phyloP scores from a whole-genome alignment of 202 grass and related monocot species.

The Schoenoplectus tabernaemontani region DNA sequence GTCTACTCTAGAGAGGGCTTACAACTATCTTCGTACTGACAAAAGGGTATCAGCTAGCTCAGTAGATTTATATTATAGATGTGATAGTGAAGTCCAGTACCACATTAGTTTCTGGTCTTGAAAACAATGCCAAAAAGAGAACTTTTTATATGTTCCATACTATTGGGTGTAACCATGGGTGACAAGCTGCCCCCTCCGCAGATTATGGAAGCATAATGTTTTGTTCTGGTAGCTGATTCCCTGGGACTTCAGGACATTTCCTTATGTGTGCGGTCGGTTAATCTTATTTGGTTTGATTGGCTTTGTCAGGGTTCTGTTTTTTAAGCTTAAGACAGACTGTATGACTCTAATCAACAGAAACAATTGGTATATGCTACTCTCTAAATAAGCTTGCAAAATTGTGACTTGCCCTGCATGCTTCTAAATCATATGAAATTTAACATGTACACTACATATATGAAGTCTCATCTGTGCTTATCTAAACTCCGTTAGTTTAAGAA shows the following conservation, averaged over 20 bases:
- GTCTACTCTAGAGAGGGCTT: slow-evolving; percentile 77
- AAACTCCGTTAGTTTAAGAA: too few relatives aligned
- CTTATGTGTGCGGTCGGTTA: neutral
- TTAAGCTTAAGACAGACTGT: neutral
- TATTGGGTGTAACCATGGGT: too few relatives aligned
- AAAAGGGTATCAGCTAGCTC: slow-evolving; percentile 53
- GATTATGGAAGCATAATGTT: too few relatives aligned
- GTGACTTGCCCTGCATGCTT: neutral
- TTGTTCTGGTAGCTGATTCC: neutral
- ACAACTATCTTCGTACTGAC: slow-evolving; percentile 75
- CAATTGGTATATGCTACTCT: neutral
- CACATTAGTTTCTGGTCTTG: neutral
- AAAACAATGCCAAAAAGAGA: neutral
- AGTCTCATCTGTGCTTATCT: too few relatives aligned
- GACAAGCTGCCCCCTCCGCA: neutral
- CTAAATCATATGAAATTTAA: neutral
- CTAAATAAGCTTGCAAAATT: neutral
- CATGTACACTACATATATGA: too few relatives aligned
- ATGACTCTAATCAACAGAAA: neutral
- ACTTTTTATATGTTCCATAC: neutral
- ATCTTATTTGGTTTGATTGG: neutral
- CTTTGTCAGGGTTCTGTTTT: neutral
- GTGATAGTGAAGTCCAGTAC: slow-evolving; percentile 9
- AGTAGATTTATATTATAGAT: neutral
- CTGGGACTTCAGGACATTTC: neutral